Percentiles rank a stretch among this genome's conserved stretches.
These are phyloP conservation scores for Wickerhamomyces xylosicus DNA, from an alignment of 805 yeast genomes.

Conservation along the genomic window DNA sequence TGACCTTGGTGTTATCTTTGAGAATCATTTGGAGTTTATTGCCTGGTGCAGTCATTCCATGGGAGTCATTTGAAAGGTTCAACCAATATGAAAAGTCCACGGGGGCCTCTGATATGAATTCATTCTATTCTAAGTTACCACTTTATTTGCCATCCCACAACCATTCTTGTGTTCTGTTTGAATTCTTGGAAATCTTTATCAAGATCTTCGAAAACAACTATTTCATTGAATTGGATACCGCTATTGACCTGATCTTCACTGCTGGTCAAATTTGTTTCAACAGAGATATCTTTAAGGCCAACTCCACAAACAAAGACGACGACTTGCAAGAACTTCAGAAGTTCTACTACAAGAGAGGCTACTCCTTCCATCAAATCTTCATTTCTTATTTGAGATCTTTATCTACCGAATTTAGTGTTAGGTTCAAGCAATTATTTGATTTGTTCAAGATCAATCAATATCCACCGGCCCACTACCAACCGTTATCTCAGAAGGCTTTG, in stretches of 20 bases:
- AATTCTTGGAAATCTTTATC: conserved; percentile 25
- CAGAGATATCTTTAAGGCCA: conserved; percentile 14
- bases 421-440: conserved; percentile 21
- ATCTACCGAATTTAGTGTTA: conserved; percentile 21
- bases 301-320: conserved; percentile 7
- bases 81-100: conserved; percentile 14
- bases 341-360: conserved; percentile 24
- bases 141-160: conserved; percentile 23
- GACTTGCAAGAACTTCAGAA: conserved; percentile 22
- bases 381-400: conserved; percentile 23
- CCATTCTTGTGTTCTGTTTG: conserved; percentile 25
- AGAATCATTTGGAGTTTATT: conserved; percentile 25
- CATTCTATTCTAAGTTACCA: conserved; percentile 25
- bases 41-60: conserved; percentile 25
- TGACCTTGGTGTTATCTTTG: conserved; percentile 19
- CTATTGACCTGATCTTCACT: conserved; percentile 23
- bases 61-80: conserved; percentile 23
- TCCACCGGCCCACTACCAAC: conserved; percentile 24
- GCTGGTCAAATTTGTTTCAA: conserved; percentile 27
- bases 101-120: conserved; percentile 17
- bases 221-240: conserved; percentile 20
- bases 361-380: conserved; percentile 23
- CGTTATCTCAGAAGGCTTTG: conserved; percentile 25
- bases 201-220: conserved; percentile 22
- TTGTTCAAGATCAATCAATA: conserved; percentile 22